Percentiles rank a stretch among this genome's conserved stretches.
phyloP scores from a whole-genome alignment of 371 early-diverging fungal genomes.

The Actinomucor elegans region DNA sequence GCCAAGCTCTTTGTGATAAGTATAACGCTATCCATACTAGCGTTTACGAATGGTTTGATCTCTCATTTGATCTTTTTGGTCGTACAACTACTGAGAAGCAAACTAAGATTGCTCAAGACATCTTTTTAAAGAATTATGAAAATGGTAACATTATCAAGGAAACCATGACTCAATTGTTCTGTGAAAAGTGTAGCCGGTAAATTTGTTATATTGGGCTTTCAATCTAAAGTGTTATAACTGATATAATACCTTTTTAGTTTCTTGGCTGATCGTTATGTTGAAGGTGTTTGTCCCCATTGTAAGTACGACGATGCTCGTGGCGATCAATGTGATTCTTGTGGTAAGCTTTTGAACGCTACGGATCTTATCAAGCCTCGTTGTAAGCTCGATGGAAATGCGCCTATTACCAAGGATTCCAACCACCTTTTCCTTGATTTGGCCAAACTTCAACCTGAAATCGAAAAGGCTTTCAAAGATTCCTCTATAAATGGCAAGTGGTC shows the following conservation, averaged over 20 bases:
- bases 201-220: neutral
- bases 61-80: conserved; percentile 98
- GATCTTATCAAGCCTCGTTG: conserved; percentile 97
- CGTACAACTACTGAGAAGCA: conserved; percentile 93
- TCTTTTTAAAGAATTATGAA: conserved; percentile 81
- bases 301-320: conserved; percentile 94
- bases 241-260: conserved; percentile 77
- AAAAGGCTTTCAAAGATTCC: conserved; percentile 74
- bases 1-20: conserved; percentile 96
- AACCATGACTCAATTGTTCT: conserved; percentile 90
- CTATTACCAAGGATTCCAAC: conserved; percentile 82
- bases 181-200: conserved; percentile 83
- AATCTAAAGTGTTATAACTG: neutral
- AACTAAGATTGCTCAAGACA: conserved; percentile 91
- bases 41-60: conserved; percentile 96
- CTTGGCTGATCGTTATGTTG: conserved; percentile 99
- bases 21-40: conserved; percentile 89
- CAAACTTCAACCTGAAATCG: conserved; percentile 73
- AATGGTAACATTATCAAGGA: conserved; percentile 80
- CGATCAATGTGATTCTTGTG: conserved; percentile 99
- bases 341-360: conserved; percentile 86
- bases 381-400: conserved; percentile 86
- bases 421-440: conserved; percentile 96
- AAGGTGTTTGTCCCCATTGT: conserved; percentile 95
- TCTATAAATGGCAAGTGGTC: conserved; percentile 85